phyloP scores from a whole-genome alignment of 768 basidiomycete species.

The Pisolithus tinctorius region DNA sequence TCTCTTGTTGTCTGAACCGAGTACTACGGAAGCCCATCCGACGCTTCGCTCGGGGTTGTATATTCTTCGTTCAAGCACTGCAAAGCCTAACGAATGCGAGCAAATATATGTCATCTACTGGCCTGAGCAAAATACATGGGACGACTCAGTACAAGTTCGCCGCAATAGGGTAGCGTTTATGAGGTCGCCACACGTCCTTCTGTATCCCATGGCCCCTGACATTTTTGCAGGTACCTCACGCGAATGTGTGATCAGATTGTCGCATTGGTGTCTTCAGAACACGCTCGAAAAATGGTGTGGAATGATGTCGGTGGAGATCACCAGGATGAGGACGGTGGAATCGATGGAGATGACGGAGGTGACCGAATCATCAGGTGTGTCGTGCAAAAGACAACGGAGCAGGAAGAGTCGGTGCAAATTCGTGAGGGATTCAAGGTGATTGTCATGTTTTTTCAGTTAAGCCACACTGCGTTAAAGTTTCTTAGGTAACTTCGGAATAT shows the following conservation, averaged over 20 bases:
- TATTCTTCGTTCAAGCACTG: conserved; percentile 19
- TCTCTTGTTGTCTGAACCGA: conserved; percentile 2
- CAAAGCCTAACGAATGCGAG: conserved; percentile 6
- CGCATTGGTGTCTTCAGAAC: conserved; percentile 43
- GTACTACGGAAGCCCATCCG: conserved; percentile 8
- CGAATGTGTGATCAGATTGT: conserved; percentile 52
- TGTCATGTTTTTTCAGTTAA: background rate
- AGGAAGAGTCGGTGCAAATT: conserved; percentile 39
- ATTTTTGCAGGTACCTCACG: conserved; percentile 45
- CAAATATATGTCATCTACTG: conserved; percentile 49
- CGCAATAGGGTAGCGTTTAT: conserved; percentile 57
- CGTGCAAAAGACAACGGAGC: conserved; percentile 45
- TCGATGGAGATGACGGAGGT: background rate
- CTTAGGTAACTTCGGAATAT: conserved; percentile 6
- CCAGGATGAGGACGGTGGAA: conserved; percentile 27
- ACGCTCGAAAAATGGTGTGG: conserved; percentile 41
- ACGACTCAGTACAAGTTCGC: conserved; percentile 41
- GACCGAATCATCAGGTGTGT: conserved; percentile 41
- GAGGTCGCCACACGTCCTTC: conserved; percentile 33
- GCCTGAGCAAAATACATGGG: conserved; percentile 57
- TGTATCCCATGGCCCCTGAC: background rate
- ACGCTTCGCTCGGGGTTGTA: conserved; percentile 44
- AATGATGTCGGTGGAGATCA: conserved; percentile 23
- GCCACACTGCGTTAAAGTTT: background rate
- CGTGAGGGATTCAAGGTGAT: conserved; percentile 38